Evolutionary conservation across 1,284 basidiomycete genomes (phyloP).

Genomic region (Tilletia caries): DNA sequence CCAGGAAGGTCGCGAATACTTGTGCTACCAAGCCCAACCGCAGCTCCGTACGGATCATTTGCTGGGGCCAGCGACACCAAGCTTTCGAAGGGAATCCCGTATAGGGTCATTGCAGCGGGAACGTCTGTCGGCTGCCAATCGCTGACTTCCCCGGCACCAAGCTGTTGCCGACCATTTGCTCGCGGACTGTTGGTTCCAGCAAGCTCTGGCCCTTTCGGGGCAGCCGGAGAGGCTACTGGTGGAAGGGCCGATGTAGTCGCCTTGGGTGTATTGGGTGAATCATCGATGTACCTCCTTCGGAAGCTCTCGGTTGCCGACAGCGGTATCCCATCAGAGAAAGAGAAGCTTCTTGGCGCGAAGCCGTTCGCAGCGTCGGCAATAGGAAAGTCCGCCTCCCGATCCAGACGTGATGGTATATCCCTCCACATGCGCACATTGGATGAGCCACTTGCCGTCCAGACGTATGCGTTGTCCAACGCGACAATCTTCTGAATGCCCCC

Average conservation of each 20-base stretch:
- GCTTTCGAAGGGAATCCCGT: conserved; percentile 74
- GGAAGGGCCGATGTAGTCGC: not conserved
- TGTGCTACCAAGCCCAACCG: conserved; percentile 36
- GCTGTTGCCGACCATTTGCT: not conserved
- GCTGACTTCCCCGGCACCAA: not conserved
- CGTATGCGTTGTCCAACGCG: conserved; percentile 74
- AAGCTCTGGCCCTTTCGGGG: not conserved
- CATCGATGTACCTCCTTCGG: not conserved
- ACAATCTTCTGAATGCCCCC: conserved; percentile 77
- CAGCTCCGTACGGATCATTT: conserved; percentile 65
- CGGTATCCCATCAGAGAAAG: not conserved
- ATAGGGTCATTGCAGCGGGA: conserved; percentile 56
- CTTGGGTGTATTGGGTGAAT: not conserved
- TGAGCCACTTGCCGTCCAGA: conserved; percentile 86
- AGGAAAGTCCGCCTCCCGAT: conserved; percentile 36
- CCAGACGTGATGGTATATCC: conserved; percentile 56
- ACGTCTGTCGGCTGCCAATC: not conserved
- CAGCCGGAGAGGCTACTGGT: not conserved
- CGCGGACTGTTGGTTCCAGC: not conserved
- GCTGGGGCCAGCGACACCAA: conserved; percentile 74
- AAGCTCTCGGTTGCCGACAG: not conserved
- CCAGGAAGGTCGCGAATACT: conserved; percentile 29
- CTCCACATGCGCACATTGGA: conserved; percentile 80
- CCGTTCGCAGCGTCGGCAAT: conserved; percentile 11
- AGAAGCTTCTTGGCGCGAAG: not conserved